Evolutionary conservation across 257 asterid species (phyloP), one percentile per base, ranked within the genome.

Genomic region (Solanum ahanhuiri): DNA sequence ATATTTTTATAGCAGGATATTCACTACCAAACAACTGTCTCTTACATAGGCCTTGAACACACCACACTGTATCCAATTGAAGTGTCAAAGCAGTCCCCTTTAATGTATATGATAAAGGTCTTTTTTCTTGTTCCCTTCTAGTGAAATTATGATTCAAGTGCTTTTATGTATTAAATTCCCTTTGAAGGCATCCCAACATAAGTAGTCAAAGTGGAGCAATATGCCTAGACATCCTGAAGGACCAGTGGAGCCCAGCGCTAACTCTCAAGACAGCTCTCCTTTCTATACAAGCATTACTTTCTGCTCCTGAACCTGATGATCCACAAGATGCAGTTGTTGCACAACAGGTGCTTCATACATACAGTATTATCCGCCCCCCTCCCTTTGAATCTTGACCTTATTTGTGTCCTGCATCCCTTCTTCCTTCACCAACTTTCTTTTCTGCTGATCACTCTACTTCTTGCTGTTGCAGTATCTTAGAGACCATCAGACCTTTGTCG

Each of bases 191-290:
- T 90, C 99, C 99, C 14, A 96, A 96, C 87, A 93, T 96, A 82
- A 96, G 99, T 94, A 96, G 99, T 90, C 99, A 96, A 91, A 96
- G 97, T 89, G 99, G 99, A 84, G 99, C 99, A 82, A 96, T 96
- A 92, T 96, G 99, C 93, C 90, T 96, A 83, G 99, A 96, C 89
- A 95, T 96, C 91, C 95, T 96, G 89, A 96, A 95, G 91, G 98
- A 94, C 88, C 98, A 96, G 79, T 96, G 99, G 99, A 96, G 99
- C 92, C 99, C 99, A 4, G 99, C 99, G 0, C 91, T 96, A 67
- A 96, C 98, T 82, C 86, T 96, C 89, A 96, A 96, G 91, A 96
- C 99, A 9, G 98, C 99, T 22, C 98, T 96, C 41, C 98, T 96
- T 85, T 96, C 99, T 85, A 72, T 96, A 48, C 99, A 96, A 92